Base-by-base conservation (phyloP, 1,139 yeast species). In the Candida mesenterica region DNA sequence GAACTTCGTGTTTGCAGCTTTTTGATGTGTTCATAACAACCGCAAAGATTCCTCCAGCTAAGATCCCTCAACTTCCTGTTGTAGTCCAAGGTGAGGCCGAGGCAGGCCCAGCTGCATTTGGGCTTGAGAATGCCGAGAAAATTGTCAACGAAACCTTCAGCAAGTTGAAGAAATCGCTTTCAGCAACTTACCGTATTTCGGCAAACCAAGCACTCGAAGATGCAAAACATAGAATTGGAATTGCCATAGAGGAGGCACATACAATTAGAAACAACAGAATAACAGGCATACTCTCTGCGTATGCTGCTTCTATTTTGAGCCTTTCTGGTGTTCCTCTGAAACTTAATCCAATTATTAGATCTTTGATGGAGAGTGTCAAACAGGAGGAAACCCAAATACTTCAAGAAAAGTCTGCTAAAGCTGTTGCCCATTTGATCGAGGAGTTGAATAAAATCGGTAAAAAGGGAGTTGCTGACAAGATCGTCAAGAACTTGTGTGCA, bases 91-190 rank as follows among this genome's bases (percentile, higher is more conserved):
- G 98, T 24, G 98, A 92, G 55, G 71, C 81, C 1, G 96, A 87
- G 44, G 96, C 97, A 4, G 97, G 97, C 1, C 90, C 96, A 1
- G 90, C 83, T 48, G 97, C 97, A 0, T 94, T 94, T 60, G 77
- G 88, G 8, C 59, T 92, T 32, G 84, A 75, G 28, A 77, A 78
- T 46, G 97, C 97, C 1, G 84, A 83, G 41, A 75, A 77, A 45
- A 74, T 90, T 6, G 68, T 82, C 22, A 66, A 68, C 34, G 88
- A 82, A 34, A 76, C 80, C 4, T 88, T 77, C 55, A 77, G 75
- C 14, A 84, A 83, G 52, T 62, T 89, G 45, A 67, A 79, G 45
- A 78, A 77, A 41, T 55, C 72, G 7, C 63, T 94, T 50, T 70
- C 84, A n/a, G 79, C 96, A 3, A 72, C 88, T 3, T 75, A 79